Base-by-base conservation (phyloP, 495 filamentous ascomycete species). In the Xylaria bambusicola region DNA sequence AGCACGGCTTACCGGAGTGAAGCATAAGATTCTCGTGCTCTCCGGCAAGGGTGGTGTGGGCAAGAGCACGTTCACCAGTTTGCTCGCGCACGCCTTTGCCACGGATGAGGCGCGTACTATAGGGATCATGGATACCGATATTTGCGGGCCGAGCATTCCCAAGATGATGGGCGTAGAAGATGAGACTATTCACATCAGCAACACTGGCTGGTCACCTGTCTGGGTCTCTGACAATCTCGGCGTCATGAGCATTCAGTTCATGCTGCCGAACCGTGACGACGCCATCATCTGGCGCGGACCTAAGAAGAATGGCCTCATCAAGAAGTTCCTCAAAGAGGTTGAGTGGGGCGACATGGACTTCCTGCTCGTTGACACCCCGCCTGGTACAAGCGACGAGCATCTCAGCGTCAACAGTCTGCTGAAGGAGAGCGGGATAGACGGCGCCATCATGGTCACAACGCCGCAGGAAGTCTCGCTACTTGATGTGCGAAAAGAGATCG, bases 231-330 rank as follows among this genome's bases (percentile, higher is more conserved):
- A 96, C 55, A 97, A 97, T 62, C 77, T 98, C 36, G 88, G 86
- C 1, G 91, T 93, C 31, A 98, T 98, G 94, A 92, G 87, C 53
- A 88, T 98, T 62, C 94, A 98, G 72, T 98, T 98, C 70, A 94
- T 98, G 93, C 78, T 98, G 33, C 94, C 94, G 0, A 90, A 90
- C 57, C 78, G 89, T 4, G 94, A 98, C 66, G 91, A 94, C 61
- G 95, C 94, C 3, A 86, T 98, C 12, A 98, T 98, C 58, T 98
- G 94, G 95, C 81, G 93, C 26, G 94, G 94, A 0, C 88, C 95
- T 4, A 98, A 98, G 81, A 98, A 98, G 83, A 98, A 97, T 66
- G 94, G 94, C 1, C 71, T 98, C 56, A 98, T 98, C 69, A 98
- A 98, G 77, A 89, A 93, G 73, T 98, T 98, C 66, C 67, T 98